These are phyloP conservation scores for Rostrohypoxylon terebratum DNA, from an alignment of 495 filamentous ascomycete genomes.

Conservation along the genomic window DNA sequence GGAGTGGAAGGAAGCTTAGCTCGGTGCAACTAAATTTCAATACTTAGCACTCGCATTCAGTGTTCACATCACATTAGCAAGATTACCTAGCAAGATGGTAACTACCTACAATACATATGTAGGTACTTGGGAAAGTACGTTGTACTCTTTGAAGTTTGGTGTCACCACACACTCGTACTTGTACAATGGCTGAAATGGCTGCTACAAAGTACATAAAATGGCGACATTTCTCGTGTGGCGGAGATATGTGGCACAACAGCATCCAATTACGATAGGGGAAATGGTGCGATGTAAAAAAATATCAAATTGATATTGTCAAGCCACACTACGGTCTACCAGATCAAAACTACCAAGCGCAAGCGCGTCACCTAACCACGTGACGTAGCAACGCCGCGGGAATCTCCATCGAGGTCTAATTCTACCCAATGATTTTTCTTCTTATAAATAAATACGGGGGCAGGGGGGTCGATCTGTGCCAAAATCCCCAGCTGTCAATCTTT, in stretches of 20 bases:
- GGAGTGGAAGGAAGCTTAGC: background rate
- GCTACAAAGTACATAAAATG: background rate
- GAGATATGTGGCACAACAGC: slow-evolving; percentile 5
- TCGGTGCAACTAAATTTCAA: background rate
- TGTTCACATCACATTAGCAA: too few species aligned
- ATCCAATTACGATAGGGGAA: slow-evolving; percentile 3
- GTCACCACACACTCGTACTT: slow-evolving; percentile 2
- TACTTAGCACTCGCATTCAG: background rate
- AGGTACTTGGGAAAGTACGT: slow-evolving; percentile 10
- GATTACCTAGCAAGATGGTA: background rate
- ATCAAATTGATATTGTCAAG: slow-evolving; percentile 21
- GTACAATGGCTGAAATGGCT: background rate
- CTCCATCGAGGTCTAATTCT: slow-evolving; percentile 29
- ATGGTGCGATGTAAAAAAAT: too few species aligned
- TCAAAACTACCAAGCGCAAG: slow-evolving; percentile 15
- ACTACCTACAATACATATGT: background rate
- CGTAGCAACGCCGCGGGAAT: slow-evolving; percentile 37
- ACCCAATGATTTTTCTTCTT: slow-evolving; percentile 30
- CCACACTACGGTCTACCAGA: too few species aligned
- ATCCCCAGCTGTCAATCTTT: slow-evolving; percentile 39
- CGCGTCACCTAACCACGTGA: slow-evolving; percentile 45
- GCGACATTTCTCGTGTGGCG: background rate
- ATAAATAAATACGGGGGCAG: slow-evolving; percentile 46
- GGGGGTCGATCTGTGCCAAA: slow-evolving; percentile 41
- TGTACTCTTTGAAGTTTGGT: background rate